Base-by-base conservation (phyloP, 768 basidiomycete genomes). In the Termitomyces sp. region DNA sequence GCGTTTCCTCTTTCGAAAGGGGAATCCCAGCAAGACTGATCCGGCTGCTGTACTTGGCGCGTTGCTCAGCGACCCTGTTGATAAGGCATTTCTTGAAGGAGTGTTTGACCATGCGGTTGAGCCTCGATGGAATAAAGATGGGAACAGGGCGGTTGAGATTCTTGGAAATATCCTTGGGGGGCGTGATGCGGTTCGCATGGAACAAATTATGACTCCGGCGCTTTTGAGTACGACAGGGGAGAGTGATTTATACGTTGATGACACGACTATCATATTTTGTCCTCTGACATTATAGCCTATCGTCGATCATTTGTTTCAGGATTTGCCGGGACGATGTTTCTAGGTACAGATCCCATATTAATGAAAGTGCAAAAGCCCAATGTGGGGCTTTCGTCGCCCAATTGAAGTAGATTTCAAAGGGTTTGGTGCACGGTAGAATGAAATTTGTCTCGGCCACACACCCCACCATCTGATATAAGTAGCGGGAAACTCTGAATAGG, bases 121-220 rank as follows among this genome's bases (percentile, higher is more conserved):
- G n/a, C 46, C 50, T 28, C 53, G 51, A 50, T 65, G 61, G 64
- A 57, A 62, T 49, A 49, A 35, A 14, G 56, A 56, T 26, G 61
- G 59, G 16, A 65, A 65, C 43, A 44, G 64, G 16, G 61, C 57
- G 12, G 61, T 65, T n/a, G 61, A 65, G 23, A 16, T 65, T 14
- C 57, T 65, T 14, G 64, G 61, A 13, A 63, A 65, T 36, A 58
- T 65, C 32, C 64, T 65, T 36, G 63, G 56, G 44, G 64, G 64
- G 18, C 33, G 52, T 23, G 64, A 65, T 43, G 53, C 41, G 2
- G 38, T 44, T 56, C 58, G 61, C 9, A 51, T 65, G 50, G 49
- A 18, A 28, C 54, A 65, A 50, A 60, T 61, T 6, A 51, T 61
- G 50, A 57, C 48, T 40, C 59, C 64, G 4, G 56, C 50, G 18